Evolutionary conservation across 2,329 filamentous ascomycete species (phyloP).

Genomic region (Albifimbria verrucaria): DNA sequence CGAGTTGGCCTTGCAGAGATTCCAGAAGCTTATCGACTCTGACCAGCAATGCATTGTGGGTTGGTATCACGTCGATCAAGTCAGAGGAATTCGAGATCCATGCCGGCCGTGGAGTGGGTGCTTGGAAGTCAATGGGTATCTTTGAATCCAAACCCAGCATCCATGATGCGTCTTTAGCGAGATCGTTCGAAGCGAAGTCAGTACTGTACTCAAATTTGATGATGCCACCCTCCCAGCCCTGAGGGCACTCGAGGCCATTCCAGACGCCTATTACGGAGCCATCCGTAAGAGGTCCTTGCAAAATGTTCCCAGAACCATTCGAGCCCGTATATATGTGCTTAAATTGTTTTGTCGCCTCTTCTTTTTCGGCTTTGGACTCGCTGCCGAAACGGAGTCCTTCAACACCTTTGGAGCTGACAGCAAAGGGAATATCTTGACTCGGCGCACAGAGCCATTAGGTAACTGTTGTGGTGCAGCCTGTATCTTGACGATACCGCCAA

Average conservation of each 20-base stretch:
- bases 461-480: conserved; percentile 75
- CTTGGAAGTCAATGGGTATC: conserved; percentile 70
- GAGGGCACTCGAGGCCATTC: conserved; percentile 49
- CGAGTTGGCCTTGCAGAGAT: conserved; percentile 71
- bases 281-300: conserved; percentile 85
- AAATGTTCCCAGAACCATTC: conserved; percentile 55
- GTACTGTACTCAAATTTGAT: conserved; percentile 64
- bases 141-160: conserved; percentile 74
- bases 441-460: conserved; percentile 59
- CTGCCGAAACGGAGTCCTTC: conserved; percentile 81
- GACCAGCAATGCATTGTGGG: conserved; percentile 62
- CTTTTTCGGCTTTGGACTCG: conserved; percentile 77
- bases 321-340: conserved; percentile 65
- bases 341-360: conserved; percentile 71
- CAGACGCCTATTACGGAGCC: conserved; percentile 70
- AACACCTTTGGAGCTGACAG: conserved; percentile 51
- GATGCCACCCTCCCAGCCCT: conserved; percentile 79
- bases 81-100: conserved; percentile 45
- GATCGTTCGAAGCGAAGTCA: conserved; percentile 33
- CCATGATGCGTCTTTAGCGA: conserved; percentile 60
- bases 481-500: conserved; percentile 83
- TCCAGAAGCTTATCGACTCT: conserved; percentile 77
- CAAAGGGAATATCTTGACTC: conserved; percentile 82
- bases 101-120: conserved; percentile 64
- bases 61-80: conserved; percentile 52